Percentiles rank a stretch among this genome's conserved stretches.
Conservation (phyloP, 1,284 basidiomycete species). For the Mycena sp. region DNA sequence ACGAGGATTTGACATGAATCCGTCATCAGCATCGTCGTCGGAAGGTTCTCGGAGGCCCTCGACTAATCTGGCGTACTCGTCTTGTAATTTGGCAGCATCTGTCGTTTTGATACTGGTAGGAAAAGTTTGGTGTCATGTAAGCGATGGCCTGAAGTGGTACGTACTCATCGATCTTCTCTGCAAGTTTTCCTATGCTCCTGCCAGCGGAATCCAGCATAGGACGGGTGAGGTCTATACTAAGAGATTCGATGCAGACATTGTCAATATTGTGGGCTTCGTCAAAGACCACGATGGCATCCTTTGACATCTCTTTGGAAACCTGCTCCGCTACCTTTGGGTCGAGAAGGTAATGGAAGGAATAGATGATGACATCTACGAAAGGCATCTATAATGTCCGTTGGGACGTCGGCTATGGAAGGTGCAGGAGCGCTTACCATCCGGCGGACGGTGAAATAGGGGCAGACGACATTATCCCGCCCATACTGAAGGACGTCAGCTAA, state of each 20-base stretch:
- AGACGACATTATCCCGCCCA: slow-evolving; percentile 87
- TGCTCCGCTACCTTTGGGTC: slow-evolving; percentile 99
- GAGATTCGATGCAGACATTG: slow-evolving; percentile 98
- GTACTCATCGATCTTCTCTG: slow-evolving; percentile 96
- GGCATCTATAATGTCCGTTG: slow-evolving; percentile 74
- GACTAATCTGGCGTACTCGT: slow-evolving; percentile 97
- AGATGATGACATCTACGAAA: slow-evolving; percentile 96
- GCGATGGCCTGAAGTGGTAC: background rate
- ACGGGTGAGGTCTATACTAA: slow-evolving; percentile 97
- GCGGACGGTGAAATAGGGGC: slow-evolving; percentile 97
- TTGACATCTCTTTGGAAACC: slow-evolving; percentile 97
- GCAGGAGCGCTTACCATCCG: slow-evolving; percentile 78
- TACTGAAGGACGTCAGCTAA: slow-evolving; percentile 94
- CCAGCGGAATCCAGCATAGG: slow-evolving; percentile 98
- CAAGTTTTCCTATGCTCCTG: slow-evolving; percentile 88
- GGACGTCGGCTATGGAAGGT: slow-evolving; percentile 19
- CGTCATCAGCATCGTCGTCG: slow-evolving; percentile 60
- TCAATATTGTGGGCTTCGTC: slow-evolving; percentile 99
- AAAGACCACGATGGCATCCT: slow-evolving; percentile 98
- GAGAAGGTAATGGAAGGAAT: slow-evolving; percentile 98
- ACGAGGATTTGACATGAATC: slow-evolving; percentile 93
- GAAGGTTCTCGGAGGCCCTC: slow-evolving; percentile 90
- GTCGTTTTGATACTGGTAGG: slow-evolving; percentile 86
- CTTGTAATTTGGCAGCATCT: slow-evolving; percentile 94
- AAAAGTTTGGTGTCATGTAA: slow-evolving; percentile 5